Conservation (phyloP, 257 asterid genomes). For the Fraxinus americana region DNA sequence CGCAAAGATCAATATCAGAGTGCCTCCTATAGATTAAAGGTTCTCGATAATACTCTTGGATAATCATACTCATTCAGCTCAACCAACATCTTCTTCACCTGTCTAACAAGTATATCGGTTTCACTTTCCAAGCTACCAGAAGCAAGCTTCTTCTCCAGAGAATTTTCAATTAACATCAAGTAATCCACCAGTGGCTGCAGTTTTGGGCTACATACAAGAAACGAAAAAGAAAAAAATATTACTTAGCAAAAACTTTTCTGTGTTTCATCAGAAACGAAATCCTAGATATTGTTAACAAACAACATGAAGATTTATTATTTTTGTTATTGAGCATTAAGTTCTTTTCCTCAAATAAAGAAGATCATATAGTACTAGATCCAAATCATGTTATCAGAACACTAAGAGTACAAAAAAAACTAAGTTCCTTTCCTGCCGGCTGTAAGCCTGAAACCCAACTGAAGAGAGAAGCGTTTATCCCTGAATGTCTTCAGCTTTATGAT, state of each 20-base stretch:
- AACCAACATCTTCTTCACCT: conserved; percentile 88
- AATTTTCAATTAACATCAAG: conserved; percentile 58
- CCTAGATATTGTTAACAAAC: not conserved
- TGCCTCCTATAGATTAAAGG: conserved; percentile 90
- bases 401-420: not conserved
- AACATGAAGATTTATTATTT: not conserved
- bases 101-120: conserved; percentile 57
- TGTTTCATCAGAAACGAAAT: conserved; percentile 7
- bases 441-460: not conserved
- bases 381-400: not conserved
- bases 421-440: not conserved
- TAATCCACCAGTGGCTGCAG: conserved; percentile 80
- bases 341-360: not conserved
- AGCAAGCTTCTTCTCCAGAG: conserved; percentile 52
- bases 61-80: conserved; percentile 83
- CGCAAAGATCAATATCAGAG: conserved; percentile 38
- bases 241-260: not conserved
- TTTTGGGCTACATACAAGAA: conserved; percentile 43
- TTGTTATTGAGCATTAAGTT: not conserved
- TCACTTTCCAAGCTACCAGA: conserved; percentile 49
- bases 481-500: not conserved
- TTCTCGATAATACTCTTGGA: conserved; percentile 65
- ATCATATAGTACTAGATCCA: not conserved
- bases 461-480: not conserved
- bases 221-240: not conserved